Evolutionary conservation across 75 land plant species (phyloP), one percentile per base, ranked within the genome.

Genomic region (Pinus albicaulis): DNA sequence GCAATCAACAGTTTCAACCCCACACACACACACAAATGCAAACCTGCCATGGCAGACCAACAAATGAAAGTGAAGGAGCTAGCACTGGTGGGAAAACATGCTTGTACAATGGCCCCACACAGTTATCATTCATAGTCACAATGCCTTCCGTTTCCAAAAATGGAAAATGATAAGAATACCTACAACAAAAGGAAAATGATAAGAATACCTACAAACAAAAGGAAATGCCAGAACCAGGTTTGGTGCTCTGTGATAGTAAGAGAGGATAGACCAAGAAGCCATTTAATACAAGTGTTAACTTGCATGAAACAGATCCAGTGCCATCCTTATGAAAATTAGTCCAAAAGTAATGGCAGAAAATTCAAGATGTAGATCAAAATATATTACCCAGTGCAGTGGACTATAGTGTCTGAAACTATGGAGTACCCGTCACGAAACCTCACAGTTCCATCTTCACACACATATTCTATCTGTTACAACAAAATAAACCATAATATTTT

Each of bases 381-480:
- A n/a, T 52, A 59, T 71, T 83, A 98, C 99, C 99, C 99, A 12
- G 98, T 98, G 79, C 99, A 98, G 60, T 95, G 93, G 53, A 98
- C 36, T 56, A 98, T 91, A 5, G 83, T 83, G 86, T 98, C 89
- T 11, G 88, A 95, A 56, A 65, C 25, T 25, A 85, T 71, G 25
- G 79, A 74, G 16, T 60, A 66, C 17, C 96, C 98, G 87, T 91
- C 88, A 71, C 81, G 59, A 79, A 98, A 98, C n/a, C 65, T 55
- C 76, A 98, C 85, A 22, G 77, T 68, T 20, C 99, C 98, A 88
- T 98, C 91, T 75, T 82, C 76, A 24, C 60, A 68, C 25, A 83
- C 92, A 58, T 83, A 76, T 56, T 87, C 79, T 34, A 95, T 89
- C 98, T 97, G 85, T 69, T 3, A n/a, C 28, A 19, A 23, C 7